phyloP scores from a whole-genome alignment of 1,139 yeast genomes.

The Yamadazyma triangularis region DNA sequence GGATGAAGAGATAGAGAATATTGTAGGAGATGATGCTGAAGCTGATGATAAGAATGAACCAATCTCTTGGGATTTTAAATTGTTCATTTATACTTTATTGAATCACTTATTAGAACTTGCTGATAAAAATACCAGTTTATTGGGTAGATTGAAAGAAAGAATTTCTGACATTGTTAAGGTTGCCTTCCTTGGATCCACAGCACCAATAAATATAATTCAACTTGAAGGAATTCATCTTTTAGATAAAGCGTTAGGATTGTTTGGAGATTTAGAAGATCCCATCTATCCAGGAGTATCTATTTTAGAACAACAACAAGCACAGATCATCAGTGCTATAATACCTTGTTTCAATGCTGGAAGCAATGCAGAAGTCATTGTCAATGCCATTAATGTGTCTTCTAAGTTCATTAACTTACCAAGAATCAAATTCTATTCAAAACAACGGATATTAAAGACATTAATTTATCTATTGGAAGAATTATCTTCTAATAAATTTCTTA shows the following conservation, averaged over 20 bases:
- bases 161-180: conserved; percentile 73
- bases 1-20: conserved; percentile 45
- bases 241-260: conserved; percentile 33
- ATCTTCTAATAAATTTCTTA: conserved; percentile 39
- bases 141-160: conserved; percentile 41
- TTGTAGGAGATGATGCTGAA: conserved; percentile 26
- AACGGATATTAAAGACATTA: conserved; percentile 65
- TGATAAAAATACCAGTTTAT: conserved; percentile 33
- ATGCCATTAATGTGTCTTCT: conserved; percentile 77
- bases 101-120: conserved; percentile 46
- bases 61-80: conserved; percentile 65
- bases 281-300: conserved; percentile 68
- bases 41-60: conserved; percentile 51
- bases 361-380: conserved; percentile 68
- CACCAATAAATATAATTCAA: conserved; percentile 59
- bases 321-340: conserved; percentile 81
- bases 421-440: conserved; percentile 46
- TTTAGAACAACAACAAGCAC: conserved; percentile 92
- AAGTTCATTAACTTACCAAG: conserved; percentile 57
- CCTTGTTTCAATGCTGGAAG: conserved; percentile 83
- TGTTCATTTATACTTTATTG: conserved; percentile 56
- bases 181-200: conserved; percentile 82
- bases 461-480: conserved; percentile 65
- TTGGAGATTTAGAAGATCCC: conserved; percentile 68
- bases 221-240: conserved; percentile 64